Conservation (phyloP, 202 grass and related monocot genomes). For the Carex sylvatica region DNA sequence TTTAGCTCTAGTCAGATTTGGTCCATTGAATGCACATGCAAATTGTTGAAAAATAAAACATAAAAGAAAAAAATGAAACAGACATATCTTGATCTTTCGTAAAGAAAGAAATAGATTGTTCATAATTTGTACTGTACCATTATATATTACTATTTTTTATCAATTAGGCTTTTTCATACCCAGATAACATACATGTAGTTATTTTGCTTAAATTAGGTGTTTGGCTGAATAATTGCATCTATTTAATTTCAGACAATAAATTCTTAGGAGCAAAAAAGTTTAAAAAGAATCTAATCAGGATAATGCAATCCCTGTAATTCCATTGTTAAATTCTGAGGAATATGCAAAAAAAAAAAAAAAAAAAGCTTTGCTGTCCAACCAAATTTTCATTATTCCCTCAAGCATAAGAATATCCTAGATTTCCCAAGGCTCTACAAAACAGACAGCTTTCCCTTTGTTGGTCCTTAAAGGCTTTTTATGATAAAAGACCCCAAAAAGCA, state of each 20-base stretch:
- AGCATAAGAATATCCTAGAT: not conserved
- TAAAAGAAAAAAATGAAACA: too few relatives aligned
- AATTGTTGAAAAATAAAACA: not conserved
- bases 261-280: not conserved
- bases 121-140: not conserved
- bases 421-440: not conserved
- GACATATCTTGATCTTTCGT: not conserved
- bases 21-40: not conserved
- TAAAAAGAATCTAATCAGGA: not conserved
- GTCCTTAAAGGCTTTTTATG: not conserved
- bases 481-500: slow-evolving; percentile 22
- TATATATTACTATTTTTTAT: not conserved
- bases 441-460: not conserved
- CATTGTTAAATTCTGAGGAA: not conserved
- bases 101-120: not conserved
- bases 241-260: not conserved
- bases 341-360: too few relatives aligned
- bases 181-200: not conserved
- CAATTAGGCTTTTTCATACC: not conserved
- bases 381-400: slow-evolving; percentile 4
- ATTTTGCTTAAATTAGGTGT: not conserved
- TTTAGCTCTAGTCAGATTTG: not conserved
- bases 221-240: not conserved
- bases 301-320: not conserved
- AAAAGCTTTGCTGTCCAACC: not conserved